phyloP scores from a whole-genome alignment of 2,329 filamentous ascomycete genomes.

The Lasiodiplodia sp. region DNA sequence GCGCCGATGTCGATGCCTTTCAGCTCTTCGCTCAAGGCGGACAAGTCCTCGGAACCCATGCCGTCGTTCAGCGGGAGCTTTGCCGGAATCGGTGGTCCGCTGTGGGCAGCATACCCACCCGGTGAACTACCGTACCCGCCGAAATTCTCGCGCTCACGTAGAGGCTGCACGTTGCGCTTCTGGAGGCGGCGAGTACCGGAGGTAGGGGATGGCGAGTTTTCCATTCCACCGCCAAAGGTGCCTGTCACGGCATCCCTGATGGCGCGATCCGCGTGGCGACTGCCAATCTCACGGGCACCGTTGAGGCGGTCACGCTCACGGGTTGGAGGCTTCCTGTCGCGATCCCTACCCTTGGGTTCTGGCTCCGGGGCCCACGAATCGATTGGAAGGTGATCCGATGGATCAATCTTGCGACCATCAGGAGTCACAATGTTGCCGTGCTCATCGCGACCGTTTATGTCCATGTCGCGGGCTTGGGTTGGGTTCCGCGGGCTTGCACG shows the following conservation, averaged over 20 bases:
- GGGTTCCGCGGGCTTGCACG: slow-evolving; percentile 44
- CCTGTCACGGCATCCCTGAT: slow-evolving; percentile 23
- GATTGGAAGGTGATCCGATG: slow-evolving; percentile 80
- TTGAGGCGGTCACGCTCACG: slow-evolving; percentile 57
- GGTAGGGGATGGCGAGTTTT: background rate
- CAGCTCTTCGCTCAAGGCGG: slow-evolving; percentile 75
- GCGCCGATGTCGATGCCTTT: slow-evolving; percentile 57
- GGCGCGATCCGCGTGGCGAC: slow-evolving; percentile 16
- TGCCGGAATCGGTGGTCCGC: slow-evolving; percentile 70
- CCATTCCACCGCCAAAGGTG: slow-evolving; percentile 1
- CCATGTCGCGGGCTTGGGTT: slow-evolving; percentile 36
- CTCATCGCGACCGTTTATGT: slow-evolving; percentile 50
- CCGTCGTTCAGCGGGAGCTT: slow-evolving; percentile 68
- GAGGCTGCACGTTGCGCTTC: slow-evolving; percentile 36
- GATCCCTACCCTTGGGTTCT: slow-evolving; percentile 64
- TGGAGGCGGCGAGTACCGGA: slow-evolving; percentile 36
- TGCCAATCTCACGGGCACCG: slow-evolving; percentile 56
- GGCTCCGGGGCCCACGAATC: slow-evolving; percentile 81
- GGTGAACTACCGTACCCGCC: slow-evolving; percentile 43
- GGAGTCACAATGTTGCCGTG: slow-evolving; percentile 76
- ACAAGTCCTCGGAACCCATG: slow-evolving; percentile 56
- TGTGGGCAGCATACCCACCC: slow-evolving; percentile 37
- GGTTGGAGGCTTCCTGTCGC: slow-evolving; percentile 38
- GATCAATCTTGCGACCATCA: slow-evolving; percentile 79
- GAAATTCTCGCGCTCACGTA: slow-evolving; percentile 47